Evolutionary conservation across 2,329 filamentous ascomycete genomes (phyloP).

Genomic region (Pseudohalonectria lignicola): DNA sequence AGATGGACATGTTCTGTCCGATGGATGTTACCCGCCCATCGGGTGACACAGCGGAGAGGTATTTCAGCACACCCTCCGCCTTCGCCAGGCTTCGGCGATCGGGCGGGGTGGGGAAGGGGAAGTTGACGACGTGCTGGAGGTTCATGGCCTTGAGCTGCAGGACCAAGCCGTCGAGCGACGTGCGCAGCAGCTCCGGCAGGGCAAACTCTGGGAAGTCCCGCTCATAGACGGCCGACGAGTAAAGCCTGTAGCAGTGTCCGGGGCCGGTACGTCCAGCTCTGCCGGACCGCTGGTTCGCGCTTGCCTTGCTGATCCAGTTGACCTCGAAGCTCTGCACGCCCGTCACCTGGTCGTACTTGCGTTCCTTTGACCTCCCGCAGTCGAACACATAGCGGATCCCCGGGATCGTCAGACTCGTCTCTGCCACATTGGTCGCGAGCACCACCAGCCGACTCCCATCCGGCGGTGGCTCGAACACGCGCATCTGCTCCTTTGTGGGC

Average conservation of each 20-base stretch:
- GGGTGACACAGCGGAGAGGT: slow-evolving; percentile 68
- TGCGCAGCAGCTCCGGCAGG: slow-evolving; percentile 78
- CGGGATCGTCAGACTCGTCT: slow-evolving; percentile 94
- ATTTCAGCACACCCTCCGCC: slow-evolving; percentile 77
- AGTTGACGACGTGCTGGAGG: slow-evolving; percentile 79
- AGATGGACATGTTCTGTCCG: slow-evolving; percentile 74
- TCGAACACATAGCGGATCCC: slow-evolving; percentile 95
- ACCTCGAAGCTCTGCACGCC: slow-evolving; percentile 94
- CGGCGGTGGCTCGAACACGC: slow-evolving; percentile 77
- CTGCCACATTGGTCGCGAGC: slow-evolving; percentile 89
- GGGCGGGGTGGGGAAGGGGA: slow-evolving; percentile 90
- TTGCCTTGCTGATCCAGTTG: slow-evolving; percentile 95
- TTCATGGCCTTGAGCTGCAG: slow-evolving; percentile 93
- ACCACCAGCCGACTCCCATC: slow-evolving; percentile 78
- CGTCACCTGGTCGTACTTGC: slow-evolving; percentile 75
- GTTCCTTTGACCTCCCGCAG: slow-evolving; percentile 83
- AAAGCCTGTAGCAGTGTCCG: slow-evolving; percentile 89
- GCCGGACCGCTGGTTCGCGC: slow-evolving; percentile 81
- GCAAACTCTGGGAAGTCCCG: slow-evolving; percentile 79
- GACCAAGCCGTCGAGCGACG: slow-evolving; percentile 86
- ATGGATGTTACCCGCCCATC: slow-evolving; percentile 67
- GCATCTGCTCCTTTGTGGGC: slow-evolving; percentile 80
- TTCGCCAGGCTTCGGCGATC: slow-evolving; percentile 64
- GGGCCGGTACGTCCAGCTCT: slow-evolving; percentile 92
- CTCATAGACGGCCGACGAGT: slow-evolving; percentile 90